phyloP scores from a whole-genome alignment of 108 stramenopile genomes.

The Conticribra weissflogii region DNA sequence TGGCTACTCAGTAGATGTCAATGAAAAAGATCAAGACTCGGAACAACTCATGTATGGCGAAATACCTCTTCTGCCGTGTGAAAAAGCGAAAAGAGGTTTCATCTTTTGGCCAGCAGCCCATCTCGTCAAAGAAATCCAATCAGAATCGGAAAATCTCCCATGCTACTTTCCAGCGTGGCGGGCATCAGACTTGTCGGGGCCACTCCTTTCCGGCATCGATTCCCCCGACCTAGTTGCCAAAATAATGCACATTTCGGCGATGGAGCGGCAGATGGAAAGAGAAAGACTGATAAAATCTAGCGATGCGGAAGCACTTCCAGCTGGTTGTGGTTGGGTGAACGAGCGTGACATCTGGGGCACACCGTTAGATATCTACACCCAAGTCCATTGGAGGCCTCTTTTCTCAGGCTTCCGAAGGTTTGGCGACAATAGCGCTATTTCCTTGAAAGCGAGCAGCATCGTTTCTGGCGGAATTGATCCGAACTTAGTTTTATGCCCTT shows the following conservation, averaged over 20 bases:
- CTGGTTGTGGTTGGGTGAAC: conserved; percentile 28
- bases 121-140: conserved; percentile 11
- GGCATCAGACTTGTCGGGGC: conserved; percentile 18
- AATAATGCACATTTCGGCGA: conserved; percentile 29
- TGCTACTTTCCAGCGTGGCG: conserved; percentile 26
- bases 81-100: not conserved
- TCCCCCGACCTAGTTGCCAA: conserved; percentile 15
- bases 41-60: not conserved
- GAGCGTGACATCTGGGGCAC: conserved; percentile 28
- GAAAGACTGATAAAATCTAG: conserved; percentile 5
- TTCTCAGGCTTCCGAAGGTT: conserved; percentile 13
- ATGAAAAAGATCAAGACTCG: not conserved
- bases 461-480: conserved; percentile 49
- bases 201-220: conserved; percentile 18
- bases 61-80: not conserved
- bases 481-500: conserved; percentile 67
- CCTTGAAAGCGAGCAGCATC: not conserved
- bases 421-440: not conserved
- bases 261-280: conserved; percentile 28
- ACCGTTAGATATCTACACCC: conserved; percentile 26
- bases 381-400: conserved; percentile 22
- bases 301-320: not conserved
- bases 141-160: not conserved
- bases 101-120: conserved; percentile 17
- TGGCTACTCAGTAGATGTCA: not conserved